A percentile compares a stretch with the other conserved stretches of the same genome.
Evolutionary conservation across 495 filamentous ascomycete genomes (phyloP).

Genomic region (Xylaria acuta): DNA sequence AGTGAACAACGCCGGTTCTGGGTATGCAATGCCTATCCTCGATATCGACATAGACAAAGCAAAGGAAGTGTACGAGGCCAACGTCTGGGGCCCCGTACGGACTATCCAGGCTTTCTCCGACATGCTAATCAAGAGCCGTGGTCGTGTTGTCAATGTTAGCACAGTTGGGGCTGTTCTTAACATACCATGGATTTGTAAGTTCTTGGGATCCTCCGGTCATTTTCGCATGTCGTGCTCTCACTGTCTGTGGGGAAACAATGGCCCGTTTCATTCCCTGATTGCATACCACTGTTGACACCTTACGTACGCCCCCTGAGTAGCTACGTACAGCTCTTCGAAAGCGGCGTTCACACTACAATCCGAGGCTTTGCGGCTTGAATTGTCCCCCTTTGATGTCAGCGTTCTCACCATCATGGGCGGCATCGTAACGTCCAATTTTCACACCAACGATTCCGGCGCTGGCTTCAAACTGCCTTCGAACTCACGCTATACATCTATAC

Average conservation of each 20-base stretch:
- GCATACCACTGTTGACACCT: neutral
- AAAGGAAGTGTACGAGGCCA: too few species aligned
- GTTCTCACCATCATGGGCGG: slow-evolving; percentile 34
- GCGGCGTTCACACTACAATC: slow-evolving; percentile 35
- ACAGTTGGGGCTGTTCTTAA: neutral
- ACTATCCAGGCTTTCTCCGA: too few species aligned
- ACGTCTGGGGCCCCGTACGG: too few species aligned
- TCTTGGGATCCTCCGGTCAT: too few species aligned
- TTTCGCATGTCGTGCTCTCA: neutral
- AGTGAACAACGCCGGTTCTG: too few species aligned
- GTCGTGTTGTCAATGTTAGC: neutral
- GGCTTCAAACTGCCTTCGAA: too few species aligned
- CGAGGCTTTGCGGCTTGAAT: slow-evolving; percentile 45
- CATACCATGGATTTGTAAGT: slow-evolving; percentile 6
- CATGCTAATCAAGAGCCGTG: too few species aligned
- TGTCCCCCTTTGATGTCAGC: slow-evolving; percentile 43
- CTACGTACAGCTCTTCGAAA: slow-evolving; percentile 41
- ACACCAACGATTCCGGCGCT: too few species aligned
- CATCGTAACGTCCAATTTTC: slow-evolving; percentile 8
- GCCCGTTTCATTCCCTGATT: too few species aligned
- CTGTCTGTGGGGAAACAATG: neutral
- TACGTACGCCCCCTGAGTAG: slow-evolving; percentile 4
- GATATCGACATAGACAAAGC: too few species aligned
- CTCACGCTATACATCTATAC: too few species aligned
- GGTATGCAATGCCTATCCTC: too few species aligned